Evolutionary conservation across 345 rosid species (phyloP), one percentile per base, ranked within the genome.

Genomic region (Schrenkiella parvula): DNA sequence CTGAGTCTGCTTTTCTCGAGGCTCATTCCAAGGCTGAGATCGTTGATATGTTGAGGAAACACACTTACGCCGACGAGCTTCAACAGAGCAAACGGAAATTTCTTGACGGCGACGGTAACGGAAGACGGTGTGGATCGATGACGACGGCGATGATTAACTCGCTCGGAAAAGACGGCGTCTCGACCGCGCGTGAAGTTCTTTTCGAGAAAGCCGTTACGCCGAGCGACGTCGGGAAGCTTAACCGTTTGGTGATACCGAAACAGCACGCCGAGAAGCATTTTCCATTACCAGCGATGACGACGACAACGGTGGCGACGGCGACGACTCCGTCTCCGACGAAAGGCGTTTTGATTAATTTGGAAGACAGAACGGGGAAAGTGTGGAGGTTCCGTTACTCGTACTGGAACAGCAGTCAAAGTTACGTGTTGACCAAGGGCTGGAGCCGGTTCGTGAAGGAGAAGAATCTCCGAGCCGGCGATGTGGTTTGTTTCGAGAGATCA

Each of bases 361-460:
- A 89, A 74, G 98, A 93, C 29, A 70, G 74, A 2, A 77, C 82
- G 0, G 95, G 98, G 1, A 91, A 88, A 79, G 92, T 93, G 26
- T 93, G 98, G 98, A 72, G 98, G 76, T 93, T 93, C 55, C 82
- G 98, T 75, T 93, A 93, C 75, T 89, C 97, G 12, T 93, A 93
- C 69, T 93, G 98, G 98, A 93, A 89, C 68, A 93, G 96, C 54
- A 93, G 98, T 81, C 98, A 88, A 39, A 93, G 97, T 72, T 93
- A 91, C 65, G 98, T 91, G 61, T 80, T 93, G 66, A 93, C 98
- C 3, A 89, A 89, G 56, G 98, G 98, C 2, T 93, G 97, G 98
- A 91, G 91, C 87, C 83, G 92, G 23, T 93, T 89, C 53, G 98
- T 93, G 1, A 91, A 89, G 69, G 98, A 93, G 81, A 93, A 89